Conservation (phyloP, 768 basidiomycete species). For the Naganishia vaughanmartiniae region DNA sequence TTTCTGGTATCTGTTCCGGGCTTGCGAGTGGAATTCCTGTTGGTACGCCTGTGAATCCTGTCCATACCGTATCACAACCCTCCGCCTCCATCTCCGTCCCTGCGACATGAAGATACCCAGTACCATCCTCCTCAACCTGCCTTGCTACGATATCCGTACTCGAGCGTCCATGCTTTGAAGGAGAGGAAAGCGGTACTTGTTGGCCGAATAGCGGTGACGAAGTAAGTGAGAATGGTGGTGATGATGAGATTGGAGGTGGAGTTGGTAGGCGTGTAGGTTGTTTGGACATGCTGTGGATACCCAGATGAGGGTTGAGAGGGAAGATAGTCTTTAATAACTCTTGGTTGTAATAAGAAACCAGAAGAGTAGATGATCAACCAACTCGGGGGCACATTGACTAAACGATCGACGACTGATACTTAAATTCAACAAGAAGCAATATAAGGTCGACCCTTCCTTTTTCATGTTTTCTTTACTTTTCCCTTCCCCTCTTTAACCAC, state of each 20-base stretch:
- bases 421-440: not conserved
- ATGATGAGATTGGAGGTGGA: not conserved
- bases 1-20: not conserved
- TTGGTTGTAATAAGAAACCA: not conserved
- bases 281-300: not conserved
- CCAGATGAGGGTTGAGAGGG: no score
- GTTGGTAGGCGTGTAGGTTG: not conserved
- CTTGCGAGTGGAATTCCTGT: slow-evolving; percentile 2
- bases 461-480: no score
- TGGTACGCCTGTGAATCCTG: not conserved
- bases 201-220: not conserved
- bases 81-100: not conserved
- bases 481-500: not conserved
- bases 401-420: not conserved
- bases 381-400: not conserved
- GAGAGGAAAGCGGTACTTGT: slow-evolving; percentile 1
- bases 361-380: not conserved
- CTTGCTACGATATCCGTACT: slow-evolving; percentile 11
- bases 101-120: not conserved
- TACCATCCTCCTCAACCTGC: not conserved
- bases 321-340: no score
- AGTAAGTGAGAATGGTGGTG: not conserved
- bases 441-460: no score
- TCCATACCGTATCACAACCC: not conserved
- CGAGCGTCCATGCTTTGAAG: slow-evolving; percentile 1